Conservation (phyloP, 2,329 filamentous ascomycete species). For the Verticillium zaregamsianum region DNA sequence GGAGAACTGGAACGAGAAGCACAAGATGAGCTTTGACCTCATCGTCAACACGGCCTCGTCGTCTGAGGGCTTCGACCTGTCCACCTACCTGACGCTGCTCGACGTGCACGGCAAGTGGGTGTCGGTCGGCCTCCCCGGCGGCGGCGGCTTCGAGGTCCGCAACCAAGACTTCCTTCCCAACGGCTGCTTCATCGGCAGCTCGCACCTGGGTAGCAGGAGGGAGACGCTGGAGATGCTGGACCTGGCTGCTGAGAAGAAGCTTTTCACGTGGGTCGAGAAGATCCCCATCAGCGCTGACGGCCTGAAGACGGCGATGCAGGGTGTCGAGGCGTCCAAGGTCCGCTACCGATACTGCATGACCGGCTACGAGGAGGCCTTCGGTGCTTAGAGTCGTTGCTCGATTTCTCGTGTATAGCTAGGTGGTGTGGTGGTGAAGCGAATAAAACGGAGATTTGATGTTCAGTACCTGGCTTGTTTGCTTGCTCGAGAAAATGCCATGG, state of each 20-base stretch:
- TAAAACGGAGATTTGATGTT: not conserved
- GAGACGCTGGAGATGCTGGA: constrained; percentile 71
- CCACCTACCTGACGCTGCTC: constrained; percentile 70
- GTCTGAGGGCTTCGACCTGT: constrained; percentile 63
- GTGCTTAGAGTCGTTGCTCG: constrained; percentile 26
- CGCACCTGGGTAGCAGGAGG: constrained; percentile 64
- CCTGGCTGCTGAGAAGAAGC: constrained; percentile 64
- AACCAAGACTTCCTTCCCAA: constrained; percentile 73
- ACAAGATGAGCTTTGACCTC: constrained; percentile 66
- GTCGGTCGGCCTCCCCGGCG: constrained; percentile 75
- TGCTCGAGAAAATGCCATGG: not conserved
- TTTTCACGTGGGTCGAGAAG: constrained; percentile 68
- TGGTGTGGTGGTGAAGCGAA: not conserved
- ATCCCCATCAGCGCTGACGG: constrained; percentile 71
- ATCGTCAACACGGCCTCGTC: constrained; percentile 72
- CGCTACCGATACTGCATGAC: constrained; percentile 73
- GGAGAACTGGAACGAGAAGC: constrained; percentile 52
- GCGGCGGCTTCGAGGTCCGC: constrained; percentile 65
- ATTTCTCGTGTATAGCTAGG: not conserved
- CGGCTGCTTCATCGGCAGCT: constrained; percentile 67
- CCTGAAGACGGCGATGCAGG: constrained; percentile 63
- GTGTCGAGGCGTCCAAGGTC: constrained; percentile 67
- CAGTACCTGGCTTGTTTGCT: not conserved
- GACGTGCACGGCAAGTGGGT: constrained; percentile 81
- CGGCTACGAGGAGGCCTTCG: constrained; percentile 65